Evolutionary conservation across 1,284 basidiomycete genomes (phyloP).

Genomic region (Tylopilus orsonianus): DNA sequence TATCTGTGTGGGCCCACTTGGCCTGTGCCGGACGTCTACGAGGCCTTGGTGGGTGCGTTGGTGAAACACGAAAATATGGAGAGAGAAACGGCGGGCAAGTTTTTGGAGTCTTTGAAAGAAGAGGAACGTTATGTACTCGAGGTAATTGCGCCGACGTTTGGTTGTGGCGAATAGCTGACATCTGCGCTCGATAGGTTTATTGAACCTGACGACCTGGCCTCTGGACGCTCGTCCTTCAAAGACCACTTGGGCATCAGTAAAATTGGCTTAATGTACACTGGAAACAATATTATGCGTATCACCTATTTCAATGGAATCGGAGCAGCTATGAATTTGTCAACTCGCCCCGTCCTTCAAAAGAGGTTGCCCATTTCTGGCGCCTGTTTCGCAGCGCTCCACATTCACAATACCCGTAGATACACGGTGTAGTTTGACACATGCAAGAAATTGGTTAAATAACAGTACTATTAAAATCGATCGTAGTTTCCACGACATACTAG

Average conservation of each 20-base stretch:
- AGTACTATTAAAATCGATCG: slow-evolving; percentile 23
- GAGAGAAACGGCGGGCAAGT: slow-evolving; percentile 72
- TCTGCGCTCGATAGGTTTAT: slow-evolving; percentile 24
- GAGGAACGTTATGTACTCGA: slow-evolving; percentile 97
- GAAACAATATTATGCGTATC: too few relatives aligned
- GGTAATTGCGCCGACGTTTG: slow-evolving; percentile 48
- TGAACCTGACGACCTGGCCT: slow-evolving; percentile 9
- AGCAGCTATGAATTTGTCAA: too few relatives aligned
- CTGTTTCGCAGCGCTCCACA: too few relatives aligned
- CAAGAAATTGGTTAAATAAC: background rate
- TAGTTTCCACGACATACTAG: slow-evolving; percentile 31
- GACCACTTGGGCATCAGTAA: too few relatives aligned
- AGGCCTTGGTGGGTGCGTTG: slow-evolving; percentile 84
- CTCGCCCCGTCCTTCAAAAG: too few relatives aligned
- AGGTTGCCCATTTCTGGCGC: too few relatives aligned
- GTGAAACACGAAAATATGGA: slow-evolving; percentile 70
- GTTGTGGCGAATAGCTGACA: slow-evolving; percentile 7
- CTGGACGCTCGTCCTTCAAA: too few relatives aligned
- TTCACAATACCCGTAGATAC: background rate
- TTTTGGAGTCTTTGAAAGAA: slow-evolving; percentile 91
- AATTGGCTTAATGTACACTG: too few relatives aligned
- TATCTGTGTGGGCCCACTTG: slow-evolving; percentile 98
- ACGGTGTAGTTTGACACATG: too few relatives aligned
- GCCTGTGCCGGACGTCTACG: slow-evolving; percentile 97
- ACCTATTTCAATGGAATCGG: too few relatives aligned